A percentile compares a stretch with the other conserved stretches of the same genome.
These are phyloP conservation scores for Kluyveromyces wickerhamii DNA, from an alignment of 805 yeast species.

Conservation along the genomic window DNA sequence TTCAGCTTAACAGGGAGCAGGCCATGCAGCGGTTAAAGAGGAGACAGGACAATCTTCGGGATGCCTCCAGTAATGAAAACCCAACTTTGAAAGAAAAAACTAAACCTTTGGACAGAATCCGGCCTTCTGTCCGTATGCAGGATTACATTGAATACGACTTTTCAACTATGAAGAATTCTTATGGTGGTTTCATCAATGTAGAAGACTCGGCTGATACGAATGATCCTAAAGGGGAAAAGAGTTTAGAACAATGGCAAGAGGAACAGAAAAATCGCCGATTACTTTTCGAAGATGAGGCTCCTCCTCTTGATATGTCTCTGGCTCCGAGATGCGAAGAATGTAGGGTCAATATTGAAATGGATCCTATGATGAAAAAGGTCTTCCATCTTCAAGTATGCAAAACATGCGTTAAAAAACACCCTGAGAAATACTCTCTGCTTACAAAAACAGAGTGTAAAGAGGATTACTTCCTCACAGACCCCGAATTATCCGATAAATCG, in stretches of 20 bases:
- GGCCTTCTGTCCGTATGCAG: conserved; percentile 45
- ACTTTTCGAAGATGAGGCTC: conserved; percentile 52
- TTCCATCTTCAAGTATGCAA: conserved; percentile 75
- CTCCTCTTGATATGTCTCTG: conserved; percentile 60
- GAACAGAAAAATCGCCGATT: conserved; percentile 48
- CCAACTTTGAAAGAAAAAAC: conserved; percentile 12
- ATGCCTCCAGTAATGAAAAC: conserved; percentile 28
- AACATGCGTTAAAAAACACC: conserved; percentile 58
- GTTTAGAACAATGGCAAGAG: conserved; percentile 49
- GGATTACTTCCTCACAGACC: conserved; percentile 89
- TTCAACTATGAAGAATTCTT: conserved; percentile 79
- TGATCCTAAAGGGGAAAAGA: conserved; percentile 28
- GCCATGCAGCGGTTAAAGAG: conserved; percentile 41
- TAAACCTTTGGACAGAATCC: conserved; percentile 24
- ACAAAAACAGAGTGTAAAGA: conserved; percentile 94
- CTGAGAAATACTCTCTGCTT: conserved; percentile 82
- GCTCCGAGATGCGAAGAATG: conserved; percentile 87
- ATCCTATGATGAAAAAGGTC: conserved; percentile 58
- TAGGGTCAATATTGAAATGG: conserved; percentile 62
- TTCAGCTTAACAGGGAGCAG: conserved; percentile 45
- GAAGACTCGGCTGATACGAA: conserved; percentile 31
- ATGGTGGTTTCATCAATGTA: conserved; percentile 69
- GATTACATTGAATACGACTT: conserved; percentile 83
- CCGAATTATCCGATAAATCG: conserved; percentile 68
- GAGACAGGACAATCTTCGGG: conserved; percentile 31